A percentile compares a stretch with the other conserved stretches of the same genome.
Conservation (phyloP, 2,329 filamentous ascomycete genomes). For the Trichoderma lentiforme region DNA sequence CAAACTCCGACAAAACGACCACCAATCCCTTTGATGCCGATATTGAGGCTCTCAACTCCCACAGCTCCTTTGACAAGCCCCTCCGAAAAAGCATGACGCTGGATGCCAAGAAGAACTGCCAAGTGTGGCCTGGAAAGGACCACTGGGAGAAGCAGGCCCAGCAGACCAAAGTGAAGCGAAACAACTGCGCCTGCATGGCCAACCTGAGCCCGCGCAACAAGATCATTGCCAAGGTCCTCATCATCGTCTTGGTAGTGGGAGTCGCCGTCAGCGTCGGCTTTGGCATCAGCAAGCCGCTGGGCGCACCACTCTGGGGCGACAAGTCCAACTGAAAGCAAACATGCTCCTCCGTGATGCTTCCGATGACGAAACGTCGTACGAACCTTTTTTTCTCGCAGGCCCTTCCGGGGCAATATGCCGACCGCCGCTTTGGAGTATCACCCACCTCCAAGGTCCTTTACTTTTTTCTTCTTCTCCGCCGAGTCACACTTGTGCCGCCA, state of each 20-base stretch:
- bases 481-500: not conserved
- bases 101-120: conserved; percentile 44
- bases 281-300: conserved; percentile 58
- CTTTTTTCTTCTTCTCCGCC: not conserved
- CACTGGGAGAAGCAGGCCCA: conserved; percentile 60
- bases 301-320: conserved; percentile 56
- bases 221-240: conserved; percentile 52
- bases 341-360: not conserved
- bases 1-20: conserved; percentile 38
- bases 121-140: conserved; percentile 58
- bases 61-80: conserved; percentile 34
- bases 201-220: conserved; percentile 52
- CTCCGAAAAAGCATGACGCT: conserved; percentile 27
- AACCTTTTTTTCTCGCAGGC: not conserved
- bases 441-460: not conserved
- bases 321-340: conserved; percentile 20
- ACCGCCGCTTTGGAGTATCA: not conserved
- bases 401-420: not conserved
- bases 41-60: conserved; percentile 51
- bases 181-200: conserved; percentile 51
- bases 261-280: conserved; percentile 55
- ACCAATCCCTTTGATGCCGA: conserved; percentile 57
- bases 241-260: conserved; percentile 51
- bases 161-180: conserved; percentile 49
- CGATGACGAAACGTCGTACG: conserved; percentile 1